Evolutionary conservation across 106 monocot genomes (phyloP).

Genomic region (Narthecium ossifragum): DNA sequence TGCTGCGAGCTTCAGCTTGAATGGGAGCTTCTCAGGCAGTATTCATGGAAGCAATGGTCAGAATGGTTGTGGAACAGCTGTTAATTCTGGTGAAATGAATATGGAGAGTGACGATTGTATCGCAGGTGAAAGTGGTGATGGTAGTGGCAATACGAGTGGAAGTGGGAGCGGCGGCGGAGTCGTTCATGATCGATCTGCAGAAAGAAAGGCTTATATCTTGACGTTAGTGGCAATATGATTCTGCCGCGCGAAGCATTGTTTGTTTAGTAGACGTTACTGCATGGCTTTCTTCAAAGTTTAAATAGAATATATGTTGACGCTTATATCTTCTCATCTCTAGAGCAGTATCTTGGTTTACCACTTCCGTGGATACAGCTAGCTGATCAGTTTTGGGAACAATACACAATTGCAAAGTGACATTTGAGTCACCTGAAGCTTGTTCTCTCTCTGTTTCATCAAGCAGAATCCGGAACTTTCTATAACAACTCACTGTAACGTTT

Average conservation of each 20-base stretch:
- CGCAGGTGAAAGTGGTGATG: conserved; percentile 17
- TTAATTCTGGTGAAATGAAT: conserved; percentile 21
- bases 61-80: conserved; percentile 33
- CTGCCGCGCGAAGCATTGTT: too few relatives aligned
- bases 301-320: too few relatives aligned
- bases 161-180: conserved; percentile 44
- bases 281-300: background rate
- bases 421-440: too few relatives aligned
- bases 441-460: too few relatives aligned
- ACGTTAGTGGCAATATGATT: too few relatives aligned
- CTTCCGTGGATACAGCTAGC: too few relatives aligned
- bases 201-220: conserved; percentile 72
- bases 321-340: background rate
- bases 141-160: conserved; percentile 16
- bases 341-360: too few relatives aligned
- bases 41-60: conserved; percentile 65
- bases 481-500: too few relatives aligned
- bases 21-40: conserved; percentile 63
- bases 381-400: too few relatives aligned
- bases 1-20: conserved; percentile 48
- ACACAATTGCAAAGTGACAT: too few relatives aligned
- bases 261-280: background rate
- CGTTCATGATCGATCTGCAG: conserved; percentile 40
- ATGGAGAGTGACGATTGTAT: conserved; percentile 36
- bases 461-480: too few relatives aligned